Evolutionary conservation across 345 rosid genomes (phyloP).

Genomic region (Pelargonium nanum): DNA sequence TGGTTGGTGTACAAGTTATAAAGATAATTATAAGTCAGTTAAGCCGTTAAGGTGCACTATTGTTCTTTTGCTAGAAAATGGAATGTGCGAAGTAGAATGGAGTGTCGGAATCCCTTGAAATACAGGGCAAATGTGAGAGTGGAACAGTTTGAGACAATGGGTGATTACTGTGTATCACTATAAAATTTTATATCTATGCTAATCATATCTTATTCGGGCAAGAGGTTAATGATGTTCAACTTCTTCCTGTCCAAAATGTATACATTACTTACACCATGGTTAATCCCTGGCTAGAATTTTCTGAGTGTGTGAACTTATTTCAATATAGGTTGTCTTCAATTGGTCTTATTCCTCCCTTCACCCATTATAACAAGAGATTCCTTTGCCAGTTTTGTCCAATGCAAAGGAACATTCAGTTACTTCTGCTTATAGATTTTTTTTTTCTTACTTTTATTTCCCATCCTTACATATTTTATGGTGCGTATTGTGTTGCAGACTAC

Average conservation of each 20-base stretch:
- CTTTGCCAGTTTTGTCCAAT: background rate
- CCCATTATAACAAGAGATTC: background rate
- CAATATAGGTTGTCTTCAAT: too few relatives aligned
- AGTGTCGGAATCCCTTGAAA: background rate
- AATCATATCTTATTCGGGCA: background rate
- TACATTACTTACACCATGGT: background rate
- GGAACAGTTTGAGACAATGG: background rate
- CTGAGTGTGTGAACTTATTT: background rate
- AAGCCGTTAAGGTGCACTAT: too few relatives aligned
- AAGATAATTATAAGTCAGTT: too few relatives aligned
- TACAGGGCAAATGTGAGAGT: background rate
- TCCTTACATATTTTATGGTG: slow-evolving; percentile 6
- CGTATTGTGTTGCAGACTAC: slow-evolving; percentile 20
- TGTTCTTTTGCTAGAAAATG: background rate
- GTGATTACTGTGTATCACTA: background rate
- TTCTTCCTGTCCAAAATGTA: background rate
- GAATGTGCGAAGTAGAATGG: background rate
- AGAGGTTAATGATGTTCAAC: background rate
- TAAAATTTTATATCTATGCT: background rate
- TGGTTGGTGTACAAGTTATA: too few relatives aligned
- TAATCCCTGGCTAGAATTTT: background rate
- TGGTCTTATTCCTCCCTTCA: background rate
- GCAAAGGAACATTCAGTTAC: slow-evolving; percentile 5
- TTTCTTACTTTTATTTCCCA: background rate
- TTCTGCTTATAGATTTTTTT: slow-evolving; percentile 3